Percentiles rank a stretch among this genome's conserved stretches.
Evolutionary conservation across 495 filamentous ascomycete genomes (phyloP).

Genomic region (Aspergillus egyptiacus): DNA sequence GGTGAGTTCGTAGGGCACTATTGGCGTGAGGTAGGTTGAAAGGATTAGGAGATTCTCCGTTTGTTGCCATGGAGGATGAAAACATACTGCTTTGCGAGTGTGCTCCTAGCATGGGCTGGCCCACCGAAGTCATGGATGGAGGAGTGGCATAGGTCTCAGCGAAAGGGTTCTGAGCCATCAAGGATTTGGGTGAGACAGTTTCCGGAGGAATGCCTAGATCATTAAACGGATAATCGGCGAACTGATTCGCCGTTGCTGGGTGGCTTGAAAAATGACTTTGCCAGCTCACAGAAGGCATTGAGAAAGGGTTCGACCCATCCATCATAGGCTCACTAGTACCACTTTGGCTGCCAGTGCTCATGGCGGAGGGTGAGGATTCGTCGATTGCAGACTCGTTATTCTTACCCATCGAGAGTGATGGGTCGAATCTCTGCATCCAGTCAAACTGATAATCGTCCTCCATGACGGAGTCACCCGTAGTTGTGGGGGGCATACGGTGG

Average conservation of each 20-base stretch:
- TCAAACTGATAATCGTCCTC: conserved; percentile 74
- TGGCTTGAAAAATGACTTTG: conserved; percentile 60
- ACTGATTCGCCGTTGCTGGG: conserved; percentile 52
- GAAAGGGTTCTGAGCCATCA: conserved; percentile 44
- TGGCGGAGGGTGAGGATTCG: conserved; percentile 88
- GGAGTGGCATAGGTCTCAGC: conserved; percentile 47
- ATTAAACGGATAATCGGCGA: conserved; percentile 53
- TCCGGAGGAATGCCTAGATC: conserved; percentile 39
- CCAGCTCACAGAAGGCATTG: conserved; percentile 54
- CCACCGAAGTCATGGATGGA: conserved; percentile 59
- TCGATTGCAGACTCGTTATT: conserved; percentile 74
- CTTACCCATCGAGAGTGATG: conserved; percentile 64
- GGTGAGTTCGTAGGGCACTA: conserved; percentile 55
- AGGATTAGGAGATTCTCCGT: conserved; percentile 51
- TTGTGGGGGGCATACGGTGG: conserved; percentile 45
- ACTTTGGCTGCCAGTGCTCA: conserved; percentile 87
- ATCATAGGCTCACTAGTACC: conserved; percentile 90
- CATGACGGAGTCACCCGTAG: conserved; percentile 43
- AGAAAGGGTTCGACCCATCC: conserved; percentile 64
- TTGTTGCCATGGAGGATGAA: conserved; percentile 52
- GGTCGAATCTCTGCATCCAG: conserved; percentile 82
- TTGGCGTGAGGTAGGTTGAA: conserved; percentile 46
- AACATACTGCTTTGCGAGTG: conserved; percentile 50
- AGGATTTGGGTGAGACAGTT: conserved; percentile 44
- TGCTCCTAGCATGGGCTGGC: conserved; percentile 43